phyloP scores from a whole-genome alignment of 2,329 filamentous ascomycete species.

The Cladobotryum protrusum region DNA sequence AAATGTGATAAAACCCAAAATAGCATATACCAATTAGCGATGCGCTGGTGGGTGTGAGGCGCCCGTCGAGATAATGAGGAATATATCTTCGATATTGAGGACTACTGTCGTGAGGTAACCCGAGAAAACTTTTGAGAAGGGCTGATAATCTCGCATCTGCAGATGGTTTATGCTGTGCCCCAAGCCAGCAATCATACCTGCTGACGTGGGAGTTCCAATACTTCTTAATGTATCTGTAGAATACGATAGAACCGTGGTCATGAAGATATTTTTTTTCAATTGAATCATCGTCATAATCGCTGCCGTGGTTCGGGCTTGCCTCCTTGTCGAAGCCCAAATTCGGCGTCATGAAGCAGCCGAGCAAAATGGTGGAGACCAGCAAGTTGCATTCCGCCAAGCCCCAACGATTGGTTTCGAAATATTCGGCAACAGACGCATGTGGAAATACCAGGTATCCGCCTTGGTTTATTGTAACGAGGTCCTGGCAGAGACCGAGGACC shows the following conservation, averaged over 20 bases:
- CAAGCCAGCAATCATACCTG: slow-evolving; percentile 2
- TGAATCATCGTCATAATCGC: no score
- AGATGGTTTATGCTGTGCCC: background rate
- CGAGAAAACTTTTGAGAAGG: background rate
- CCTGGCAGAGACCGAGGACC: slow-evolving; percentile 7
- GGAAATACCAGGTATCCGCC: background rate
- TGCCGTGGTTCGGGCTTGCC: background rate
- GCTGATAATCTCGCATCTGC: background rate
- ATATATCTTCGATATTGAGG: background rate
- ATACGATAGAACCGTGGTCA: background rate
- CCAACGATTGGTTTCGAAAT: background rate
- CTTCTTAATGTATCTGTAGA: background rate
- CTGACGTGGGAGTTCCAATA: background rate
- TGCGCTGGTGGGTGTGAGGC: background rate
- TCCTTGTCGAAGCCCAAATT: background rate
- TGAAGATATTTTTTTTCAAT: no score
- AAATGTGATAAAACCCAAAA: background rate
- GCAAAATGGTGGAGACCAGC: background rate
- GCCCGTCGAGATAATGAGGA: background rate
- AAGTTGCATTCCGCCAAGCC: background rate
- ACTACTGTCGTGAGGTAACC: background rate
- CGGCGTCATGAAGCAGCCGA: background rate
- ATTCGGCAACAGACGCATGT: slow-evolving; percentile 10
- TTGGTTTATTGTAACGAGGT: background rate
- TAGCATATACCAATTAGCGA: background rate